phyloP scores from a whole-genome alignment of 805 yeast species.

The Starmera pachycereana region DNA sequence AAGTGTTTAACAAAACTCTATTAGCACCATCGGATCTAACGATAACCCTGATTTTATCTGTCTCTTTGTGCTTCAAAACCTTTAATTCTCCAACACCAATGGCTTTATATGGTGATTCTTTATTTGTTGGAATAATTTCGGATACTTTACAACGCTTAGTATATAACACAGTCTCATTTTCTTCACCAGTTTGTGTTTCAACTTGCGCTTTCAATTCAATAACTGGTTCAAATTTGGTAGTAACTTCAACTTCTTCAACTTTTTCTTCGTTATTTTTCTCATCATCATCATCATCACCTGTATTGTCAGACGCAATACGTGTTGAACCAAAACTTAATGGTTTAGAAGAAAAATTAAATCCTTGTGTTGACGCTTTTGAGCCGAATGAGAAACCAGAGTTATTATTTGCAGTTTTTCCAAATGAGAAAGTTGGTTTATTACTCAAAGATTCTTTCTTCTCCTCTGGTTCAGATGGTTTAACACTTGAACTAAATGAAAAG shows the following conservation, averaged over 20 bases:
- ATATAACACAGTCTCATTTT: constrained; percentile 55
- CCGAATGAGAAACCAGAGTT: too few species aligned
- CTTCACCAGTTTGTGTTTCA: constrained; percentile 72
- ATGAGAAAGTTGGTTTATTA: constrained; percentile 17
- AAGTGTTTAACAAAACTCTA: constrained; percentile 62
- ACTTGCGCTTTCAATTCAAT: constrained; percentile 39
- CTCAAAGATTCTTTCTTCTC: constrained; percentile 1
- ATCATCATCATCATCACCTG: constrained; percentile 15
- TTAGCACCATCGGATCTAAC: constrained; percentile 86
- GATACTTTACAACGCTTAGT: constrained; percentile 65
- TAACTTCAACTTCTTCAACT: constrained; percentile 34
- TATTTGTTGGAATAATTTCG: constrained; percentile 43
- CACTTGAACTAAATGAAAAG: constrained; percentile 19
- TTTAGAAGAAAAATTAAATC: constrained; percentile 12
- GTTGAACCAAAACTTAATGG: constrained; percentile 4
- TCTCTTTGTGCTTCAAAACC: constrained; percentile 49
- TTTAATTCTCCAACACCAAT: constrained; percentile 81
- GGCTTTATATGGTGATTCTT: constrained; percentile 39
- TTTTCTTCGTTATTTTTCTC: constrained; percentile 23
- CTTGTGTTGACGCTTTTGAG: constrained; percentile 6
- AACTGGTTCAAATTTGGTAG: constrained; percentile 35
- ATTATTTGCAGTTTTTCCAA: constrained; percentile 9
- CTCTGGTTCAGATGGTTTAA: constrained; percentile 7
- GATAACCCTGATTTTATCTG: constrained; percentile 55
- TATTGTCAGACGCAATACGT: constrained; percentile 8